Base-by-base conservation (phyloP, 768 basidiomycete species). In the Tulasnella sp. region DNA sequence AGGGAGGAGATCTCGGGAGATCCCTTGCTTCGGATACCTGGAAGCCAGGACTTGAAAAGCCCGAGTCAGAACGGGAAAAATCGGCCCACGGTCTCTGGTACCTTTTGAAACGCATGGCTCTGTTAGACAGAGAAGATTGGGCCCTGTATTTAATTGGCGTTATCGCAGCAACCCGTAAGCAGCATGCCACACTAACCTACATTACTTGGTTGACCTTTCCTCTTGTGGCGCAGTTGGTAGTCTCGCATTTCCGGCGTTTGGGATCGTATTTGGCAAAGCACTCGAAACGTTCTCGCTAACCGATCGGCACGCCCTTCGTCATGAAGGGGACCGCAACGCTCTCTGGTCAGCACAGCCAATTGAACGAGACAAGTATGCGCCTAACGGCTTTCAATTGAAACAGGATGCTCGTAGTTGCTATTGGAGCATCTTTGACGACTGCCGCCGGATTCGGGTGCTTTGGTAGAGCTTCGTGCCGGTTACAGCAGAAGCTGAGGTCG, bases 381-480 rank as follows among this genome's bases (percentile, higher is more conserved):
- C 20, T 11, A 11, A 20, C 35, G 29, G 10, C 26, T 75, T 13
- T 51, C 10, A 4, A 18, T 23, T 80, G 81, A 2, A 78, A 79
- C 79, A 91, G 90, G 87, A 89, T 94, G 84, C 95, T 95, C 86
- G 81, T 95, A 88, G 87, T 79, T 98, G 89, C 92, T 39, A 88
- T 96, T 80, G 79, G 91, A 37, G 89, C 95, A 5, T 88, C 89
- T 3, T 1, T 88, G 7, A 81, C 87, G 46, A 92, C 93, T 71
- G 87, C 87, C 42, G 77, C 87, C 79, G 94, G 97, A 83, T 92
- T 91, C 81, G 92, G 88, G 81, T 84, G 89, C 70, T 95, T 95
- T 82, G 85, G 89, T 7, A 83, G 86, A 2, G 86, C 93, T 6
- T 93, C 94, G 48, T 90, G 93, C 10, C 85, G 84, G 7, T 84